Evolutionary conservation across 371 early-diverging fungal species (phyloP).

Genomic region (Lichtheimia ramosa): DNA sequence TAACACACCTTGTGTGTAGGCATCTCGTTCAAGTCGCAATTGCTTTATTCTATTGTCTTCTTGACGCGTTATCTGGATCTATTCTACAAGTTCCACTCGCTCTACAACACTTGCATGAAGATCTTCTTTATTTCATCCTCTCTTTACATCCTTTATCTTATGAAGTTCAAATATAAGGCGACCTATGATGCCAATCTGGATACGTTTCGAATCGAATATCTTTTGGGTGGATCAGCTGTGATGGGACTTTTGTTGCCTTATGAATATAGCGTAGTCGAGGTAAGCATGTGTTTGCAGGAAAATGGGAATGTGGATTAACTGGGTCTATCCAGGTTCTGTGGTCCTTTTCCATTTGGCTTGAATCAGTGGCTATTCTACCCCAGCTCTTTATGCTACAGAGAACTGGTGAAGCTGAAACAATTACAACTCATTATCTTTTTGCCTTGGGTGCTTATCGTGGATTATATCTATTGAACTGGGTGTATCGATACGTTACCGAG

Average conservation of each 20-base stretch:
- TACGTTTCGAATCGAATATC: slow-evolving; percentile 87
- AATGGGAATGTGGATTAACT: not conserved
- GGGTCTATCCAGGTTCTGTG: slow-evolving; percentile 66
- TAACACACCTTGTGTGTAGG: slow-evolving; percentile 52
- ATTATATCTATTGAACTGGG: slow-evolving; percentile 96
- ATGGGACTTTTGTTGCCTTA: slow-evolving; percentile 75
- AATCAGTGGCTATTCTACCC: slow-evolving; percentile 97
- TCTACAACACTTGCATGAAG: slow-evolving; percentile 98
- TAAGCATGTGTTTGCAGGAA: slow-evolving; percentile 15
- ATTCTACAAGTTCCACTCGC: slow-evolving; percentile 65
- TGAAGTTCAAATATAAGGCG: slow-evolving; percentile 83
- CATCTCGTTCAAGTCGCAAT: slow-evolving; percentile 97
- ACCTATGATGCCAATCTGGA: slow-evolving; percentile 93
- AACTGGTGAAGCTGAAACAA: slow-evolving; percentile 98
- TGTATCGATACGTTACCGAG: slow-evolving; percentile 84
- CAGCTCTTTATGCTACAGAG: slow-evolving; percentile 96
- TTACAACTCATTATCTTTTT: slow-evolving; percentile 98
- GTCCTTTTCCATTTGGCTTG: slow-evolving; percentile 96
- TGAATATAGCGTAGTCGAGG: slow-evolving; percentile 71
- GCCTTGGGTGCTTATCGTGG: slow-evolving; percentile 97
- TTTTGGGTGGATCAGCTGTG: slow-evolving; percentile 70
- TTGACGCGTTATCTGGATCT: slow-evolving; percentile 96
- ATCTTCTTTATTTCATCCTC: slow-evolving; percentile 89
- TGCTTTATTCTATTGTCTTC: slow-evolving; percentile 94
- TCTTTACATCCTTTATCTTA: slow-evolving; percentile 89